Evolutionary conservation across 345 rosid genomes (phyloP).

Genomic region (Moricandia moricandioides): DNA sequence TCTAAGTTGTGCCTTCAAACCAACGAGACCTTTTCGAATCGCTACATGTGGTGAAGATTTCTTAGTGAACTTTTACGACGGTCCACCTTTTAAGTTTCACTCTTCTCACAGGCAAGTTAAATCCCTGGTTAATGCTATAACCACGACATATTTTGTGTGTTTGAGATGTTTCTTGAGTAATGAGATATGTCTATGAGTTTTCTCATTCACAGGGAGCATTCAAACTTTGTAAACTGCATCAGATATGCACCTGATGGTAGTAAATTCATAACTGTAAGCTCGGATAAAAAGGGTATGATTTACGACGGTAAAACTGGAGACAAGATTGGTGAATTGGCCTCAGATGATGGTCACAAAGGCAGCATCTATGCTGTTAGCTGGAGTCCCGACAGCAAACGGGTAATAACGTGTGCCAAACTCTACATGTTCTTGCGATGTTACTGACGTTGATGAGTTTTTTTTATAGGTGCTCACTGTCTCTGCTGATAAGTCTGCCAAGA

Average conservation of each 20-base stretch:
- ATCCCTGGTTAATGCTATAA: not conserved
- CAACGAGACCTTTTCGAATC: slow-evolving; percentile 84
- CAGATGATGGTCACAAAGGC: slow-evolving; percentile 83
- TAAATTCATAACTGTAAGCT: slow-evolving; percentile 82
- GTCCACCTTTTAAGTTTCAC: slow-evolving; percentile 96
- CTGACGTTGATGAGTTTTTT: slow-evolving; percentile 7
- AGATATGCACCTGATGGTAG: slow-evolving; percentile 92
- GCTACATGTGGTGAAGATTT: slow-evolving; percentile 95
- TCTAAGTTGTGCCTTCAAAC: slow-evolving; percentile 86
- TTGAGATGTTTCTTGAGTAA: slow-evolving; percentile 8
- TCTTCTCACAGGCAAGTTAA: slow-evolving; percentile 66
- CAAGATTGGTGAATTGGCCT: slow-evolving; percentile 67
- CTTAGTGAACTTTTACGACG: slow-evolving; percentile 85
- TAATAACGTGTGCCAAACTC: slow-evolving; percentile 15
- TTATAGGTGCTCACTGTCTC: slow-evolving; percentile 67
- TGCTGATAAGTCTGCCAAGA: slow-evolving; percentile 79
- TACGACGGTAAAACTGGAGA: slow-evolving; percentile 82
- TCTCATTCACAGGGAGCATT: slow-evolving; percentile 58
- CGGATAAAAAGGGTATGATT: slow-evolving; percentile 80
- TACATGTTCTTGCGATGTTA: not conserved
- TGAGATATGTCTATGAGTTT: slow-evolving; percentile 10
- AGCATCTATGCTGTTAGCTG: slow-evolving; percentile 89
- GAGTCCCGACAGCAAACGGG: slow-evolving; percentile 94
- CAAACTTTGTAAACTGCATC: slow-evolving; percentile 90
- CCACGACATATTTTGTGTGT: not conserved